Base-by-base conservation (phyloP, 257 asterid genomes). In the Rhazya stricta region DNA sequence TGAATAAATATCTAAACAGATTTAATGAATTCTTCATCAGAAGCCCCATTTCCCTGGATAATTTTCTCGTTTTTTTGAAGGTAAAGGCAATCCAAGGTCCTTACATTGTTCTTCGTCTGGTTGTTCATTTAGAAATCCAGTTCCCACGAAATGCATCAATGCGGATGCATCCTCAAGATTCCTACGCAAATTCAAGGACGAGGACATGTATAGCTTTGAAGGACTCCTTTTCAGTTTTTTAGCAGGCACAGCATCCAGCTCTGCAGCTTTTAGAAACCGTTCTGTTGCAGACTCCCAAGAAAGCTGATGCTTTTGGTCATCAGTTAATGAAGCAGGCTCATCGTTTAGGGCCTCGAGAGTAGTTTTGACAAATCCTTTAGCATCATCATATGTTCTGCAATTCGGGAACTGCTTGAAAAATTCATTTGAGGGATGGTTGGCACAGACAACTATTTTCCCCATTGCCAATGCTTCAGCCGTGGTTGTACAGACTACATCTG, bases 201-300 rank as follows among this genome's bases (percentile, higher is more conserved):
- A 72, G 29, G 98, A 89, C 81, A 85, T 75, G 79, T 84, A 84
- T 39, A 83, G 74, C 63, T 83, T 88, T 11, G 98, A 88, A 73
- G 94, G 75, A 19, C 77, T 72, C 78, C 80, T 88, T 9, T 73
- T 69, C 69, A 83, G 61, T 79, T 83, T 91, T 81, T 82, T 87
- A 42, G 23, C 65, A 23, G 88, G 85, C 15, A 78, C 25, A 11
- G 56, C 74, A 9, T 89, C 87, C 50, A 95, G 90, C 78, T 95
- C 79, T 18, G 97, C 96, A 81, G 82, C 84, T 73, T 83, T 74
- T 37, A 95, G 83, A 86, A 95, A 95, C 71, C 99, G 85, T 29
- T 89, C 89, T 8, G 97, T 95, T 36, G 99, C 99, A 30, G 99
- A 92, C 77, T 92, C 98, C 99, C 99, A 95, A 37, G 98, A 95